Evolutionary conservation across 2,329 filamentous ascomycete species (phyloP).

Genomic region (Plenodomus tracheiphilus): DNA sequence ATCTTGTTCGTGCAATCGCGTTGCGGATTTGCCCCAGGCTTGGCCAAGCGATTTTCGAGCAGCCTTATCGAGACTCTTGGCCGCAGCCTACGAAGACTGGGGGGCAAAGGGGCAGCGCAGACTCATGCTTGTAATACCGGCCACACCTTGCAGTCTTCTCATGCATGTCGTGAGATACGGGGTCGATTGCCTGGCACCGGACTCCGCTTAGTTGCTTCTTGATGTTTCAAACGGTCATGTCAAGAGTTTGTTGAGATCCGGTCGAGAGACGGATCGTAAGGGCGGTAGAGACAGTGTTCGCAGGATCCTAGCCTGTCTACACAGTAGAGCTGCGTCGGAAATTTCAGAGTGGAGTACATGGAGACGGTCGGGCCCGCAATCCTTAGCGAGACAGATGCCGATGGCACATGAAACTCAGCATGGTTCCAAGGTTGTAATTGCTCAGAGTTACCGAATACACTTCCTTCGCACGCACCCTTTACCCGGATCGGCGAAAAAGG

Average conservation of each 20-base stretch:
- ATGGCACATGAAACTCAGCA: neutral
- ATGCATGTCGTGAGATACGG: neutral
- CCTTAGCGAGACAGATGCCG: neutral
- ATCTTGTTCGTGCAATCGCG: constrained; percentile 5
- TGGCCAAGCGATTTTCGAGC: neutral
- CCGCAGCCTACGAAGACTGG: constrained; percentile 16
- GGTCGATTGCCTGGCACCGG: neutral
- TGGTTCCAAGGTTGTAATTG: no score
- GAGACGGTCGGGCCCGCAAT: neutral
- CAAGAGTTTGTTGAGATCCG: no score
- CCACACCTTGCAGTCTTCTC: neutral
- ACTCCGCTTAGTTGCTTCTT: neutral
- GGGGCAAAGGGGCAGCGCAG: neutral
- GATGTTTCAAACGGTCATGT: neutral
- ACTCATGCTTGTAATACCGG: no score
- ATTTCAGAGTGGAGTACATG: neutral
- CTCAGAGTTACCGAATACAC: constrained; percentile 1
- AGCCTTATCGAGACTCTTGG: neutral
- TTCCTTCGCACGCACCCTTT: neutral
- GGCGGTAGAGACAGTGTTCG: no score
- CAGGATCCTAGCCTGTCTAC: no score
- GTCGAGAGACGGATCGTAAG: no score
- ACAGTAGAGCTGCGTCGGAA: neutral
- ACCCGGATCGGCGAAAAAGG: neutral
- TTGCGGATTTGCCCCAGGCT: neutral